Conservation (phyloP, 2,329 filamentous ascomycete species). For the Botrytis elliptica region DNA sequence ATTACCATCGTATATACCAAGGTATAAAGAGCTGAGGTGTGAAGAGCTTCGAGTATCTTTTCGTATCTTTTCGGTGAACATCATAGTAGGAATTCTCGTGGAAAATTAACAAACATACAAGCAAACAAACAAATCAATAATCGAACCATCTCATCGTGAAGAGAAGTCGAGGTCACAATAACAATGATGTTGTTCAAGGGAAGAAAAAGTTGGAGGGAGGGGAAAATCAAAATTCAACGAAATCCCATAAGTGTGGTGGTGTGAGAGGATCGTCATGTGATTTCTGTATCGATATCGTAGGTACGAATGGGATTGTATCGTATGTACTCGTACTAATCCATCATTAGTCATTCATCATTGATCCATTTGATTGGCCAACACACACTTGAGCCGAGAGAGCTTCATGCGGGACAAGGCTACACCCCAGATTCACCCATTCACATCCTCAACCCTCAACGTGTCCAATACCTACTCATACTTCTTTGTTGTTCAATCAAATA, state of each 20-base stretch:
- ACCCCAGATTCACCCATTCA: background rate
- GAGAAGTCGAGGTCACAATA: background rate
- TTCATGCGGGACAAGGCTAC: background rate
- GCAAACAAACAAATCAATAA: background rate
- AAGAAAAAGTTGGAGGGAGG: background rate
- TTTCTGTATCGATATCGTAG: too few species aligned
- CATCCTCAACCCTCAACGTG: constrained; percentile 10
- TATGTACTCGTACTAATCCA: background rate
- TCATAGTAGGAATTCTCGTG: too few species aligned
- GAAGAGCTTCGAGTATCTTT: background rate
- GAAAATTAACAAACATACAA: background rate
- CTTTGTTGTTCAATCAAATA: background rate
- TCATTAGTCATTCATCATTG: background rate
- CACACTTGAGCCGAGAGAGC: background rate
- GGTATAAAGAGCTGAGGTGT: background rate
- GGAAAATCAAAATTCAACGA: background rate
- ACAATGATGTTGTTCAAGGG: background rate
- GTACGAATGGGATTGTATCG: background rate
- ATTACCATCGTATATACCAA: background rate
- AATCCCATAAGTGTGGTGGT: background rate
- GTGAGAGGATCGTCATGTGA: background rate
- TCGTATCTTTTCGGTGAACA: background rate
- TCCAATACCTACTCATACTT: constrained; percentile 6
- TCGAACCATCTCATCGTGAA: background rate
- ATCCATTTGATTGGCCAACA: background rate